Evolutionary conservation across 768 basidiomycete species (phyloP), one percentile per base, ranked within the genome.

Genomic region (Hebeloma cylindrosporum): DNA sequence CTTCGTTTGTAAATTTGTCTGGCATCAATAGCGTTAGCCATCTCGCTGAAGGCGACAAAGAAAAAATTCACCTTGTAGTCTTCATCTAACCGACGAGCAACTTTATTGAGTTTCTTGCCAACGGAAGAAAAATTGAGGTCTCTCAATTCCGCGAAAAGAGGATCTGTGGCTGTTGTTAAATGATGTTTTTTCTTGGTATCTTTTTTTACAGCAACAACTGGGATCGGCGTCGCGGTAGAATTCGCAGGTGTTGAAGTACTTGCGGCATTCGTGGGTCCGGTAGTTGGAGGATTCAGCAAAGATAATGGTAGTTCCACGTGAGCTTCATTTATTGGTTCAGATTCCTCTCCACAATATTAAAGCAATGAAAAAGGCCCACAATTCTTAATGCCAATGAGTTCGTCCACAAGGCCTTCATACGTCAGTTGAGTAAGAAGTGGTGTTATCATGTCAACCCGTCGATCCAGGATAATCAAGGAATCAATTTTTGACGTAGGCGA

Each of bases 371-470:
- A 20, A 43, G 21, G 18, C 85, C 47, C 56, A 92, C 94, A 87
- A 58, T 96, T 93, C 63, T 79, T 87, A 50, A 99, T 85, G 0
- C 91, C 88, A 35, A 96, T 73, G 26, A 92, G 68, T 63, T 99
- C 96, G 59, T 98, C 96, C 25, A 97, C 75, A 36, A 99, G 82
- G 14, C 96, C 96, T 61, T 98, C 88, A 54, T 98, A 98, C 0
- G 96, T 99, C 45, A 98, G 71, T 58, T 98, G 94, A 2, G 96
- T 98, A 34, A 95, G 78, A 39, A 98, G 72, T 1, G 96, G 93
- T 0, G 96, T 96, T 47, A 98, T 83, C 88, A 97, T 88, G 59
- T 99, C 96, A 7, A 88, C 82, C 25, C 83, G 82, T 36, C 96
- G 82, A 63, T 99, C 96, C 45, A 99, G 56, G 27, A 98, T 74